Evolutionary conservation across 805 yeast species (phyloP).

Genomic region (Myxozyma mucilagina): DNA sequence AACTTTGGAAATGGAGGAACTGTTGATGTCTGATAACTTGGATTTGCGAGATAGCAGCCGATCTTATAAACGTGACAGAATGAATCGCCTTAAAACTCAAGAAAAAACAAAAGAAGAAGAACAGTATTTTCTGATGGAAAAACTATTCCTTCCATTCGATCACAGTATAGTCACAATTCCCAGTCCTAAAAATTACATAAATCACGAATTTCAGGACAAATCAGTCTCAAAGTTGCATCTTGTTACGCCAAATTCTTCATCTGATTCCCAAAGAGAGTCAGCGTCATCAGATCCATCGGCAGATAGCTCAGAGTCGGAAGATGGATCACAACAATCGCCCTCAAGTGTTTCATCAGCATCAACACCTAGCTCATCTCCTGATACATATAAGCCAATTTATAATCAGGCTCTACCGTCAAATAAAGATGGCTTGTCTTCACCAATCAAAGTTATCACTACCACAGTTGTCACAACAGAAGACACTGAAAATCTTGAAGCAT

Average conservation of each 20-base stretch:
- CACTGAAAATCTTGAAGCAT: not conserved
- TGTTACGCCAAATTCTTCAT: not conserved
- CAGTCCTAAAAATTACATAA: too few species aligned
- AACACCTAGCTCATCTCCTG: not conserved
- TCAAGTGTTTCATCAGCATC: not conserved
- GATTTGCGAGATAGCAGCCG: not conserved
- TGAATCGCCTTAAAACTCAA: not conserved
- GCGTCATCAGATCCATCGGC: not conserved
- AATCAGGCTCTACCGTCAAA: not conserved
- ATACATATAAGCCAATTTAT: not conserved
- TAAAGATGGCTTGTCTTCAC: not conserved
- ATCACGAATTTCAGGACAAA: not conserved
- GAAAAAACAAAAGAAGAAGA: conserved; percentile 9
- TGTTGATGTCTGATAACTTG: conserved; percentile 17
- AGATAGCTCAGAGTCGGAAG: not conserved
- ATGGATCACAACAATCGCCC: not conserved
- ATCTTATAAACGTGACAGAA: not conserved
- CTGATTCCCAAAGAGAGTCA: not conserved
- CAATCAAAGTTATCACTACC: conserved; percentile 3
- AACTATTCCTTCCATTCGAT: conserved; percentile 12
- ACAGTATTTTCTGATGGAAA: conserved; percentile 1
- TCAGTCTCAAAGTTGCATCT: not conserved
- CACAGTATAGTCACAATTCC: not conserved
- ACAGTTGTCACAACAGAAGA: not conserved
- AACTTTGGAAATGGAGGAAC: conserved; percentile 26